Evolutionary conservation across 2,329 filamentous ascomycete species (phyloP), one percentile per base, ranked within the genome.

Genomic region (Graphium sp.): DNA sequence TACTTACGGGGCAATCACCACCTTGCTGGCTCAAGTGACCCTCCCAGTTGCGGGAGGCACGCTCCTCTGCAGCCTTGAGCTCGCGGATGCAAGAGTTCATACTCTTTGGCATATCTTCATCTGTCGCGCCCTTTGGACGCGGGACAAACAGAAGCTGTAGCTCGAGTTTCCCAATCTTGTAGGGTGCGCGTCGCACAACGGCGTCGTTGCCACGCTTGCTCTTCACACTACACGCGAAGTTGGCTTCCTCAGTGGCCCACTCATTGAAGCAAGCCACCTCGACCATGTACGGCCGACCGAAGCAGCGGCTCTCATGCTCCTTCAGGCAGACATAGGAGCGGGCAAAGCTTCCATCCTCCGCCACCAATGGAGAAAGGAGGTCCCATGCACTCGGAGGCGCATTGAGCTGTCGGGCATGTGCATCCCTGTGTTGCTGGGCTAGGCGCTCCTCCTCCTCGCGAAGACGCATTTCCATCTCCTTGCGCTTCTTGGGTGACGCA

Each of bases 91-190:
- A 93, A 24, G 82, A 80, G 52, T 89, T 92, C 85, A 98, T 93
- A 59, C 85, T 94, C 73, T 95, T 95, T 31, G 89, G 89, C 83
- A 98, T 94, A 40, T 95, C 87, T 11, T 94, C 85, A 38, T 95
- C 89, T 28, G 73, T 74, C 18, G 74, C 66, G 24, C 78, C 79
- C 58, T 82, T 87, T 5, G 89, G 87, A 42, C 85, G 83, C 1
- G 89, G 89, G 2, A 98, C 84, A 44, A 93, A 98, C 10, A 98
- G 62, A 7, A 98, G 66, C 56, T 98, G 89, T 22, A 98, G 61
- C 48, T 93, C 82, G 31, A 98, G 65, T 56, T 93, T 93, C 39
- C 85, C 89, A 43, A 98, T 74, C 53, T 87, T 83, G 58, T 98
- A 98, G n/a, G 89, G 89, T 9, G 89, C 87, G 29, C 79, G 73